Evolutionary conservation across 2,329 filamentous ascomycete genomes (phyloP).

Genomic region (Bimuria novae-zelandiae): DNA sequence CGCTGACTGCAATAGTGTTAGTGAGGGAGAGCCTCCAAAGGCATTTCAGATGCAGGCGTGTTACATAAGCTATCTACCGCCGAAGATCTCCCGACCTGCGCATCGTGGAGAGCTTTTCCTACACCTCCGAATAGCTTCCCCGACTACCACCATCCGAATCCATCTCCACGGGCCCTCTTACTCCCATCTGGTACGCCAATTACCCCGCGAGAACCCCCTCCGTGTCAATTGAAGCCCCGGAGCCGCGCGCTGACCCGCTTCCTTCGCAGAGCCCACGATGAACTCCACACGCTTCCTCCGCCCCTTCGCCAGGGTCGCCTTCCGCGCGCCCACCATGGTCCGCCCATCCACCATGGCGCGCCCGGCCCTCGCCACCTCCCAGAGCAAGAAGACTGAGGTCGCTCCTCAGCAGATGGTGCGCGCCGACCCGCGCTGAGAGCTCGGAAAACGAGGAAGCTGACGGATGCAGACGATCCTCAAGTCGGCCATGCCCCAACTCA

Average conservation of each 20-base stretch:
- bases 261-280: constrained; percentile 44
- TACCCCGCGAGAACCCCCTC: constrained; percentile 16
- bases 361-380: constrained; percentile 40
- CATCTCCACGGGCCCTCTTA: constrained; percentile 40
- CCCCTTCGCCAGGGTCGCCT: constrained; percentile 46
- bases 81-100: constrained; percentile 1
- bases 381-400: constrained; percentile 43
- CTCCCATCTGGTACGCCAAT: constrained; percentile 38
- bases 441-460: constrained; percentile 18
- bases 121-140: constrained; percentile 28
- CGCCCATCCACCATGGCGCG: constrained; percentile 43
- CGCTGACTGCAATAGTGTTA: too few species aligned
- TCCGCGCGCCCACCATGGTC: constrained; percentile 44
- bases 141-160: constrained; percentile 39
- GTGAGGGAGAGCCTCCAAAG: too few species aligned
- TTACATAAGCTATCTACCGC: not conserved
- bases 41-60: too few species aligned
- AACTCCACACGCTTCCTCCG: constrained; percentile 49
- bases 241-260: constrained; percentile 37
- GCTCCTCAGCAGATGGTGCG: constrained; percentile 42
- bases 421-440: not conserved
- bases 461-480: constrained; percentile 43
- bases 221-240: constrained; percentile 32
- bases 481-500: constrained; percentile 52
- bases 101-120: constrained; percentile 32